These are phyloP conservation scores for Rosellinia necatrix DNA, from an alignment of 2,329 filamentous ascomycete species.

Conservation along the genomic window DNA sequence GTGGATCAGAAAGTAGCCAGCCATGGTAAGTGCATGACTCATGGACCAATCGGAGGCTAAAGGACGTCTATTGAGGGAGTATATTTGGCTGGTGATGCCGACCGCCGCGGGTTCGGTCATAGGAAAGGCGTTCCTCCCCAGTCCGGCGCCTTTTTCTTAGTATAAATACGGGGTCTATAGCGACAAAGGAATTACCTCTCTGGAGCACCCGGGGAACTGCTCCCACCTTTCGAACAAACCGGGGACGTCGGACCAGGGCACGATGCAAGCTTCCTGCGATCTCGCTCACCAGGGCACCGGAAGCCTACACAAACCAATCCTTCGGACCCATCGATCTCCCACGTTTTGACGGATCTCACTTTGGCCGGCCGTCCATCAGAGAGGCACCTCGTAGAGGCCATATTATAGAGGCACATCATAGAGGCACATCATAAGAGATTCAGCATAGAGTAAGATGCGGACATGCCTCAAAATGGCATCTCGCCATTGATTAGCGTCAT, in stretches of 20 bases:
- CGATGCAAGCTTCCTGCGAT: constrained; percentile 19
- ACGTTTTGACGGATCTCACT: neutral
- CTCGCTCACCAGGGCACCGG: too few relatives aligned
- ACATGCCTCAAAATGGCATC: constrained; percentile 14
- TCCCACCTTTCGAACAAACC: constrained; percentile 11
- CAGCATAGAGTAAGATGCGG: too few relatives aligned
- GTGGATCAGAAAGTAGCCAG: constrained; percentile 26
- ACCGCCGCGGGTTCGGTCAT: constrained; percentile 14
- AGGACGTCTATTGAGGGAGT: constrained; percentile 7
- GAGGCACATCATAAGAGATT: too few relatives aligned
- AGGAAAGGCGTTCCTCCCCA: constrained; percentile 22
- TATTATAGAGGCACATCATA: too few relatives aligned
- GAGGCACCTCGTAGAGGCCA: too few relatives aligned
- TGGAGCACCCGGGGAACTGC: neutral
- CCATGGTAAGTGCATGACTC: constrained; percentile 21
- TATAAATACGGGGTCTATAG: constrained; percentile 11
- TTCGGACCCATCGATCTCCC: too few relatives aligned
- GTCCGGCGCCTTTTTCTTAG: constrained; percentile 9
- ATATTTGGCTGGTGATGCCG: constrained; percentile 1
- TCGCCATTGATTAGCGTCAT: constrained; percentile 23
- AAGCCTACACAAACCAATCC: too few relatives aligned
- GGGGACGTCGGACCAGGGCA: constrained; percentile 12
- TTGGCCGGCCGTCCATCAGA: constrained; percentile 6
- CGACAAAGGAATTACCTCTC: constrained; percentile 14
- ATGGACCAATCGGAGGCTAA: constrained; percentile 25